Conservation (phyloP, 768 basidiomycete species). For the Pleurotus eryngii region DNA sequence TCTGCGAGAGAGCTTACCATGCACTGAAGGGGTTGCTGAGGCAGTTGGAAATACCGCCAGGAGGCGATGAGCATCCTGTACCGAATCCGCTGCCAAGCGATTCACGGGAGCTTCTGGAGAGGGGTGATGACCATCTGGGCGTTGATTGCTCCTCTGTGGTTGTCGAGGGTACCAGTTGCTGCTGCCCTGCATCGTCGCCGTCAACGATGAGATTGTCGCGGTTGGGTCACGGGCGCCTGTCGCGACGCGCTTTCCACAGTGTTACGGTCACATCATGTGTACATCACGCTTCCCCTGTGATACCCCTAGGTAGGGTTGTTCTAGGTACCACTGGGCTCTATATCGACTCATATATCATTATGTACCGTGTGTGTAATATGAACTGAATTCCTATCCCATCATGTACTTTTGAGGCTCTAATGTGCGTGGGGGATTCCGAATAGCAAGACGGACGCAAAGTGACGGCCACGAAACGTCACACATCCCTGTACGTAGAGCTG, state of each 20-base stretch:
- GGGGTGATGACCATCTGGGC: not conserved
- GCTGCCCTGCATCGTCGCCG: conserved; percentile 4
- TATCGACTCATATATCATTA: too few relatives aligned
- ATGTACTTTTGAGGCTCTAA: too few relatives aligned
- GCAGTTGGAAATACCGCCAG: conserved; percentile 70
- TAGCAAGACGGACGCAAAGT: too few relatives aligned
- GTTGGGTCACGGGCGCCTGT: not conserved
- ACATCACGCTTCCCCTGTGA: too few relatives aligned
- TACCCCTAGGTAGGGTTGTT: too few relatives aligned
- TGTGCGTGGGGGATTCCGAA: too few relatives aligned
- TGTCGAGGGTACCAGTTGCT: conserved; percentile 14
- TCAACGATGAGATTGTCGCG: not conserved
- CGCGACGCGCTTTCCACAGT: not conserved
- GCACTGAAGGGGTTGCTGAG: conserved; percentile 73
- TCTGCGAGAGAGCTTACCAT: conserved; percentile 43
- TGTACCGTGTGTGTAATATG: too few relatives aligned
- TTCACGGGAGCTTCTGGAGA: conserved; percentile 8
- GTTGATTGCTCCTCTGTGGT: not conserved
- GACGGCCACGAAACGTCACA: too few relatives aligned
- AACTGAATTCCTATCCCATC: too few relatives aligned
- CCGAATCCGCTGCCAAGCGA: conserved; percentile 39
- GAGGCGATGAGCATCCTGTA: conserved; percentile 65
- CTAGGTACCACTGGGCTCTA: too few relatives aligned
- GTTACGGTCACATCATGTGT: too few relatives aligned
- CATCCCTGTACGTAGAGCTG: too few relatives aligned